These are phyloP conservation scores for Karstenula rhodostoma DNA, from an alignment of 2,329 filamentous ascomycete genomes.

Conservation along the genomic window DNA sequence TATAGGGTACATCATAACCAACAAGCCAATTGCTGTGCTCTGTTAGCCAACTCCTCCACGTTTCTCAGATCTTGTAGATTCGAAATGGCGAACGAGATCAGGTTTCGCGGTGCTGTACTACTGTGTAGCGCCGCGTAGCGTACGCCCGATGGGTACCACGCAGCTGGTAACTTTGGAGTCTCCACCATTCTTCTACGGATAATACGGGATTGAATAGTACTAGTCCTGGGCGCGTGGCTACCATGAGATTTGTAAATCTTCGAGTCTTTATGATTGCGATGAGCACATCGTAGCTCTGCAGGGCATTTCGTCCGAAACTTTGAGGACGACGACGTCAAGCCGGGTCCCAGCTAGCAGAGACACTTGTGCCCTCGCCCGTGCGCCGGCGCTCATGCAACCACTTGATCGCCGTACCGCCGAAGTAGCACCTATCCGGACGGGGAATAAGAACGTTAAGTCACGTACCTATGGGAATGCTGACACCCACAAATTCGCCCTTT, in stretches of 20 bases:
- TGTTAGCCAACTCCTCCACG: not conserved
- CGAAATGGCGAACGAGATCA: not conserved
- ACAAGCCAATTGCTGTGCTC: constrained; percentile 72
- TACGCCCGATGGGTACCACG: not conserved
- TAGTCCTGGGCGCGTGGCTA: not conserved
- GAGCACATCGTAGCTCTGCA: not conserved
- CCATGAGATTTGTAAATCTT: not conserved
- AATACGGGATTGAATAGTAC: constrained; percentile 2
- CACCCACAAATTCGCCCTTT: constrained; percentile 75
- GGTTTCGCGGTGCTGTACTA: not conserved
- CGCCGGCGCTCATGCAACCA: not conserved
- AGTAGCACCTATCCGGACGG: not conserved
- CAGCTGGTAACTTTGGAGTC: constrained; percentile 3
- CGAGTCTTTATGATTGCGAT: not conserved
- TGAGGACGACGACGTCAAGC: not conserved
- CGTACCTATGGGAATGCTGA: constrained; percentile 72
- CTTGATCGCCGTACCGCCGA: not conserved
- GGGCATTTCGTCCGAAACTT: not conserved
- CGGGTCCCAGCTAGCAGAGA: not conserved
- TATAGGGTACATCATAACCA: constrained; percentile 96
- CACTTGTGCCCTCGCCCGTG: not conserved
- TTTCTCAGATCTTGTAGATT: not conserved
- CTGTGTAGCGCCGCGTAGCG: constrained; percentile 8
- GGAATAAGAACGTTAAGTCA: constrained; percentile 10
- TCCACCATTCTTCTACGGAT: constrained; percentile 2